Evolutionary conservation across 1,284 basidiomycete species (phyloP).

Genomic region (Meripilus lineatus): DNA sequence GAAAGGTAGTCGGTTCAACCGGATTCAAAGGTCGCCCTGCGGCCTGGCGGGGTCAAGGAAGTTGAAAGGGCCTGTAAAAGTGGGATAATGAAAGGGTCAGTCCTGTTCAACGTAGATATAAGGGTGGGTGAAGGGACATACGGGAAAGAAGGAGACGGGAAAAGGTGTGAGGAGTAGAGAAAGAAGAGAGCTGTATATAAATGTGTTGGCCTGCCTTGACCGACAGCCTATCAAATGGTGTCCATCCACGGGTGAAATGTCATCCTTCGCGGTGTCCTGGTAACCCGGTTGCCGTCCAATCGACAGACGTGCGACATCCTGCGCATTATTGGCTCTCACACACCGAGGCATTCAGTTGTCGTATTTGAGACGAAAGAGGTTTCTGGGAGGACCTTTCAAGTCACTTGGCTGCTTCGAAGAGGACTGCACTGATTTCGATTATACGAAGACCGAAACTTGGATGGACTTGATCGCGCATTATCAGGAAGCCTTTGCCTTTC

Average conservation of each 20-base stretch:
- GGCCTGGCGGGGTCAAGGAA: conserved; percentile 22
- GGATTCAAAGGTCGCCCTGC: conserved; percentile 17
- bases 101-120: conserved; percentile 12
- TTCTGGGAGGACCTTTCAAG: too few relatives aligned
- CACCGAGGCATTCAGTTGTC: not conserved
- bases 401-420: too few relatives aligned
- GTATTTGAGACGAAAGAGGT: too few relatives aligned
- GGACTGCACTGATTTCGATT: too few relatives aligned
- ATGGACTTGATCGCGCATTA: not conserved
- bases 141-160: conserved; percentile 30
- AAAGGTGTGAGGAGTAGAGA: conserved; percentile 21
- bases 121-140: conserved; percentile 20
- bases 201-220: not conserved
- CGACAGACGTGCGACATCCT: not conserved
- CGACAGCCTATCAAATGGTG: not conserved
- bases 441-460: not conserved
- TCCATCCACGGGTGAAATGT: not conserved
- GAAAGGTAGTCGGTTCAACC: conserved; percentile 15
- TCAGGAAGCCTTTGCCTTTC: not conserved
- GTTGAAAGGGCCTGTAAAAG: conserved; percentile 23
- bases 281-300: not conserved
- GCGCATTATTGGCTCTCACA: not conserved
- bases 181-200: conserved; percentile 7
- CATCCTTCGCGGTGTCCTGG: not conserved
- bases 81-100: conserved; percentile 10